Evolutionary conservation across 2,329 filamentous ascomycete species (phyloP).

Genomic region (Aspergillus pseudotamarii): DNA sequence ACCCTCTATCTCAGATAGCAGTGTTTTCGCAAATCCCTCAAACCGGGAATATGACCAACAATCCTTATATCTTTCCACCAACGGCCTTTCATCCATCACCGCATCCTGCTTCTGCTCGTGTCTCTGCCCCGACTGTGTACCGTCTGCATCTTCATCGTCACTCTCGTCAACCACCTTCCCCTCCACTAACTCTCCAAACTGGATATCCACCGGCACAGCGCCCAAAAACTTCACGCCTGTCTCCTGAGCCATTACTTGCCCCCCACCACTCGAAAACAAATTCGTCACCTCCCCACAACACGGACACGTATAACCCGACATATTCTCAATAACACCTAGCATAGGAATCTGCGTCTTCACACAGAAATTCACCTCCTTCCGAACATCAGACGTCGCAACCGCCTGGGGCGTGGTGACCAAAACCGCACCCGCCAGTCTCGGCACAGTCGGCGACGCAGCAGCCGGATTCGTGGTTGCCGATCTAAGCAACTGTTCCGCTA

Average conservation of each 20-base stretch:
- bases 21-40: conserved; percentile 42
- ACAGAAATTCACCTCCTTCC: conserved; percentile 94
- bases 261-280: conserved; percentile 89
- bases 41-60: conserved; percentile 48
- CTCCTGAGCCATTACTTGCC: conserved; percentile 83
- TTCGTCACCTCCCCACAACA: conserved; percentile 82
- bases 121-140: conserved; percentile 11
- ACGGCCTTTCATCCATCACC: conserved; percentile 31
- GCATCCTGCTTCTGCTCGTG: conserved; percentile 12
- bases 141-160: conserved; percentile 27
- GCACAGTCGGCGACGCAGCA: conserved; percentile 32
- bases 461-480: conserved; percentile 35
- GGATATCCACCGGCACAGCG: conserved; percentile 86
- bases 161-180: conserved; percentile 43
- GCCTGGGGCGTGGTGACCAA: conserved; percentile 96
- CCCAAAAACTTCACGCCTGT: conserved; percentile 84
- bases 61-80: conserved; percentile 48
- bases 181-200: conserved; percentile 86
- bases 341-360: conserved; percentile 77
- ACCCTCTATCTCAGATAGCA: conserved; percentile 34
- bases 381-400: conserved; percentile 88
- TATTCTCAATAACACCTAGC: conserved; percentile 93
- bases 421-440: conserved; percentile 81
- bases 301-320: conserved; percentile 63
- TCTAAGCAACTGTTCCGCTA: conserved; percentile 78